phyloP scores from a whole-genome alignment of 106 monocot genomes.

The Acorus gramineus region DNA sequence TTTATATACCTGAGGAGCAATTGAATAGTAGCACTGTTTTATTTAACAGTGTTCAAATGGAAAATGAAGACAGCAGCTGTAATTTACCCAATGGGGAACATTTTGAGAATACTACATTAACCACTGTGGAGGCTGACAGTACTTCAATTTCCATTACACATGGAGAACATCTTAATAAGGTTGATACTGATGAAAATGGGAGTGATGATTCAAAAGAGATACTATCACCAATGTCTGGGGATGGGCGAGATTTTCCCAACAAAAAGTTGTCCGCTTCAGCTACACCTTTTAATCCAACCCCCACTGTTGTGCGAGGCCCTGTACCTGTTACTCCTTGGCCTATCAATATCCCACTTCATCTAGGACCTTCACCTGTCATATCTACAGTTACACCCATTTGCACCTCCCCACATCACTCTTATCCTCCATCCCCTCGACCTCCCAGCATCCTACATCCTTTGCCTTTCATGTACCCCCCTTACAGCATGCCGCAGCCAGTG shows the following conservation, averaged over 20 bases:
- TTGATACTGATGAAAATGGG: slow-evolving; percentile 1
- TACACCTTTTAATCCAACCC: slow-evolving; percentile 75
- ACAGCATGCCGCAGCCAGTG: slow-evolving; percentile 51
- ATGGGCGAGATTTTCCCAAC: slow-evolving; percentile 45
- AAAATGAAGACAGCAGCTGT: no score
- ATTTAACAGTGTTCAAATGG: no score
- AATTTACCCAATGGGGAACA: slow-evolving; percentile 15
- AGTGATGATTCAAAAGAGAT: slow-evolving; percentile 16
- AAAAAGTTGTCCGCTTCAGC: slow-evolving; percentile 82
- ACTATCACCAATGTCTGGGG: slow-evolving; percentile 19
- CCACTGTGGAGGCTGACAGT: slow-evolving; percentile 8
- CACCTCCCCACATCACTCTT: slow-evolving; percentile 60
- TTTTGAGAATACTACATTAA: slow-evolving; percentile 18
- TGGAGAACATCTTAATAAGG: slow-evolving; percentile 19
- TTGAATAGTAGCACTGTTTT: no score
- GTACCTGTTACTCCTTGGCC: slow-evolving; percentile 61
- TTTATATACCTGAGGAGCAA: no score
- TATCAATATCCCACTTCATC: slow-evolving; percentile 45
- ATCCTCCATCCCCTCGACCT: slow-evolving; percentile 48
- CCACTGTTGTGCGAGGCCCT: slow-evolving; percentile 38
- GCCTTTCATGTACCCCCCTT: slow-evolving; percentile 82
- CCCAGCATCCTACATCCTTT: slow-evolving; percentile 47
- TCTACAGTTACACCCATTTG: slow-evolving; percentile 51
- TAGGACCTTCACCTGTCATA: slow-evolving; percentile 50
- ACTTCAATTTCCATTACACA: slow-evolving; percentile 11